A percentile compares a stretch with the other conserved stretches of the same genome.
These are phyloP conservation scores for Linum tenue DNA, from an alignment of 345 rosid genomes.

Conservation along the genomic window DNA sequence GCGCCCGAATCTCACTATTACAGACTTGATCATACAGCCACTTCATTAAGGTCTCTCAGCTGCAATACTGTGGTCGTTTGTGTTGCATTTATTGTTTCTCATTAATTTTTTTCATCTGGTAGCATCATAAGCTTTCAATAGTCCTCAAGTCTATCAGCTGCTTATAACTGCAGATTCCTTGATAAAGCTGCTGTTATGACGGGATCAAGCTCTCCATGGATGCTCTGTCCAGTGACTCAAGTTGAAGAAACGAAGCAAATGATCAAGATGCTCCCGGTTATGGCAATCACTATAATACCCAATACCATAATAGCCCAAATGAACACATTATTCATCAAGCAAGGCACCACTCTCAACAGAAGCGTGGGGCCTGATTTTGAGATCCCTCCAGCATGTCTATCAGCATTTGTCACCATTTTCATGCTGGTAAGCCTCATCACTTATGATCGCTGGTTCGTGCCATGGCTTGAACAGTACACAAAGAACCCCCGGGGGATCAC, in stretches of 20 bases:
- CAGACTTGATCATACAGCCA: conserved; percentile 33
- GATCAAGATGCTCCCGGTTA: conserved; percentile 51
- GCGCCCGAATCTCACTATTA: conserved; percentile 24
- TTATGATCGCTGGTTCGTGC: conserved; percentile 50
- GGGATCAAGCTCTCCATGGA: conserved; percentile 37
- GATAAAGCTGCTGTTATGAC: conserved; percentile 49
- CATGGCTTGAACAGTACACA: conserved; percentile 30
- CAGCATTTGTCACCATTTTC: conserved; percentile 54
- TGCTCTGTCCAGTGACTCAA: conserved; percentile 48
- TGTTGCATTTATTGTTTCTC: too few species aligned
- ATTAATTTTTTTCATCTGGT: background rate
- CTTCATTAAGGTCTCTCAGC: conserved; percentile 36
- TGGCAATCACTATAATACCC: conserved; percentile 37
- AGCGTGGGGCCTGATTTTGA: conserved; percentile 44
- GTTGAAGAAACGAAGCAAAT: conserved; percentile 67
- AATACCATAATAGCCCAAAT: conserved; percentile 39
- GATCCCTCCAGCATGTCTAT: conserved; percentile 68
- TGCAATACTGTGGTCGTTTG: background rate
- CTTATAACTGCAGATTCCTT: conserved; percentile 32
- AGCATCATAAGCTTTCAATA: background rate
- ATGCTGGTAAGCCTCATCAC: conserved; percentile 46
- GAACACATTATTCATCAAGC: conserved; percentile 61
- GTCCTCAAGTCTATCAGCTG: background rate
- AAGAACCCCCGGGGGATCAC: conserved; percentile 68
- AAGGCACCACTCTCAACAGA: conserved; percentile 50